Evolutionary conservation across 306 rosid genomes (phyloP), one percentile per base, ranked within the genome.

Genomic region (Quercus cerris): DNA sequence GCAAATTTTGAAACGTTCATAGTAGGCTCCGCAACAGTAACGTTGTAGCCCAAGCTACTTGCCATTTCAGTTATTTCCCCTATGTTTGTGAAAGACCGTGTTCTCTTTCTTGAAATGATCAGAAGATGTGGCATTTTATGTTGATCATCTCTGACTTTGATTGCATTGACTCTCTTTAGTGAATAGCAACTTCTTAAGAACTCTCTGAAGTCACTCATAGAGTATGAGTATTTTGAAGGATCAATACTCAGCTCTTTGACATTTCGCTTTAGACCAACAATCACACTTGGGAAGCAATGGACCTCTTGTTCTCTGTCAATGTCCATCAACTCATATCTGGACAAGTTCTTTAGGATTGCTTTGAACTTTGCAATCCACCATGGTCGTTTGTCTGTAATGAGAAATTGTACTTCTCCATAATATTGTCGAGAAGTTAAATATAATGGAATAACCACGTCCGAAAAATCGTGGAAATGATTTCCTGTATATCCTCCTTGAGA

Each of bases 381-480:
- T 41, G 87, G 28, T 27, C 69, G 11, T 4, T 44, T 67, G 75
- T 92, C 80, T 0, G 97, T 81, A 17, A 91, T 54, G 56, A 94
- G 87, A 75, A 94, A 85, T 56, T 88, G 80, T n/a, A 94, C 97
- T 75, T 94, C 89, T 19, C 97, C 90, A 77, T 91, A 80, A 71
- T 81, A 94, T 35, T 84, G 77, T 74, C 91, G 74, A 5, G 94
- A 80, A 67, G 98, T 90, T 31, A 92, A 78, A 70, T 87, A 94
- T 28, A 94, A 75, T 2, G 98, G 98, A 77, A 94, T 81, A 20
- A 94, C 12, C 70, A 89, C 77, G 70, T 92, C 98, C 9, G 91
- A 83, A 86, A 90, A 91, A 49, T 94, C 98, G 73, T 94, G 98
- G 78, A 92, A 94, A 83, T 92, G 92, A 87, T 94, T 94, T 33